Conservation (phyloP, 176 grass and related monocot species). For the Zoysia japonica region DNA sequence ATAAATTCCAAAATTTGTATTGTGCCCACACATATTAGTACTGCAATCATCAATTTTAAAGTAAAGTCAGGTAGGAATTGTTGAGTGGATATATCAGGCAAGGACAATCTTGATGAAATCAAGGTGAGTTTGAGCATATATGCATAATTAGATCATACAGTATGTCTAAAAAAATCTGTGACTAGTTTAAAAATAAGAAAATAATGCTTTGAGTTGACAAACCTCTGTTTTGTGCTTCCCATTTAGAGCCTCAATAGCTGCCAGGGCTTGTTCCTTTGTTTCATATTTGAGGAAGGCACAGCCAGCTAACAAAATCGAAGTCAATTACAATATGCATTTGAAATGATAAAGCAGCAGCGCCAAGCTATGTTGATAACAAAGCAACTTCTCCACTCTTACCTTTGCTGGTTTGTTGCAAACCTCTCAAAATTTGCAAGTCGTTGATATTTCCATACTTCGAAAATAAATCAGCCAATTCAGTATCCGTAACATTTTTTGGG, state of each 20-base stretch:
- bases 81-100: not conserved
- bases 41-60: not conserved
- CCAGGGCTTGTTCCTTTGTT: conserved; percentile 90
- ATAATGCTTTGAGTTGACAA: not conserved
- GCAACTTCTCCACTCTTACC: conserved; percentile 44
- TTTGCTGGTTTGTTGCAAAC: conserved; percentile 97
- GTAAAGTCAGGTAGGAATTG: not conserved
- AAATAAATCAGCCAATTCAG: conserved; percentile 75
- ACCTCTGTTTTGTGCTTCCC: conserved; percentile 64
- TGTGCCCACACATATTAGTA: not conserved
- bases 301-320: conserved; percentile 55
- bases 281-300: conserved; percentile 98
- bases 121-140: not conserved
- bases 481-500: conserved; percentile 85
- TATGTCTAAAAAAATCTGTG: not conserved
- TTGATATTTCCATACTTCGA: conserved; percentile 89
- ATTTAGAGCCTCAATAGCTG: conserved; percentile 82
- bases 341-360: not conserved
- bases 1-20: not conserved
- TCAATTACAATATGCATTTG: conserved; percentile 35
- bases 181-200: conserved; percentile 3
- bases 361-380: conserved; percentile 22
- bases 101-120: conserved; percentile 9
- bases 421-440: conserved; percentile 95
- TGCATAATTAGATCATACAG: not conserved